Evolutionary conservation across 2,329 filamentous ascomycete species (phyloP), one percentile per base, ranked within the genome.

Genomic region (Chalaropsis ovoidea): DNA sequence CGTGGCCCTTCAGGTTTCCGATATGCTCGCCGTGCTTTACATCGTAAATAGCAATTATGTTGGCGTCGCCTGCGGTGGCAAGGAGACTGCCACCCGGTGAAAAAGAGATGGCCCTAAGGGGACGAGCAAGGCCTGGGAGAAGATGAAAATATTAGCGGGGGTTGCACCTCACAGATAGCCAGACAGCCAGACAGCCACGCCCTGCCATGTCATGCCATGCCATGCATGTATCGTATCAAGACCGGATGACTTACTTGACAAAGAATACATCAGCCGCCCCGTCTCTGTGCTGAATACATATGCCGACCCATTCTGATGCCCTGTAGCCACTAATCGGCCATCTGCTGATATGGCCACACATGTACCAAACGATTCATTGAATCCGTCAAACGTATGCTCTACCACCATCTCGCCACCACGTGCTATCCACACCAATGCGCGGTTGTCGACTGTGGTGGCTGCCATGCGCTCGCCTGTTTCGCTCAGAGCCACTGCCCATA

Each of bases 281-380:
- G 88, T 90, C 70, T 91, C 87, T 72, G 96, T 97, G 78, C 91
- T 92, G 80, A 97, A 99, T 68, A 99, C 85, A 76, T 96, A 96
- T 69, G 97, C 83, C 13, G 86, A 86, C 17, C 94, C 94, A 71
- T 89, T 96, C 74, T 96, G 89, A 76, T 99, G 93, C 0, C 94
- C 94, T 63, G 88, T 95, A 3, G 92, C 93, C 39, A 92, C 95
- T 74, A 90, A 88, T 69, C 84, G 86, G 64, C 92, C 93, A 74
- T 99, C 88, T 22, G 78, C 76, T 70, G 83, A 86, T 74, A 97
- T 76, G 74, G 94, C 92, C 68, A 99, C 86, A 71, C 88, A 88
- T 77, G 94, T 84, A 45, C 91, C 93, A 76, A 96, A 97, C 85
- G 81, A 68, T 94, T 86, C 75, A 88, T 89, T 65, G 81, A 77